phyloP scores from a whole-genome alignment of 768 basidiomycete species.

The Imleria badia region DNA sequence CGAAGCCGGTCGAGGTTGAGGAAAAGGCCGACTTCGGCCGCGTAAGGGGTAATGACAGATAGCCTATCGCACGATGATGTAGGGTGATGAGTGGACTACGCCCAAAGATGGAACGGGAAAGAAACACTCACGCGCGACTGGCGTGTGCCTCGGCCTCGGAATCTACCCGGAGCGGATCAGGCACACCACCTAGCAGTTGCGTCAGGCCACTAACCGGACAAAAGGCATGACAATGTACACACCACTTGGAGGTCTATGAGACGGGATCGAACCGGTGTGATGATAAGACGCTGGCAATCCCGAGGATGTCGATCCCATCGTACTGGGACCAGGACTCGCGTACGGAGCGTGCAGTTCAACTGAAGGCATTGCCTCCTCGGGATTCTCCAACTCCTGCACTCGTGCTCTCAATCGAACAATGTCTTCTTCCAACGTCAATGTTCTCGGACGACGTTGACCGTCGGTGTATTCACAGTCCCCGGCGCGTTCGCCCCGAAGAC shows the following conservation, averaged over 20 bases:
- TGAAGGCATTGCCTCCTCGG: constrained; percentile 44
- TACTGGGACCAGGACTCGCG: background rate
- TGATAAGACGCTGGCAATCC: background rate
- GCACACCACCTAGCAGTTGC: background rate
- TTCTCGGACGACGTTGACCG: constrained; percentile 57
- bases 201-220: background rate
- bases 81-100: background rate
- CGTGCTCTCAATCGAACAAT: constrained; percentile 55
- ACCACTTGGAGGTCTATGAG: background rate
- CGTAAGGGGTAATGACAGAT: constrained; percentile 50
- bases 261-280: background rate
- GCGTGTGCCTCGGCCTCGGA: background rate
- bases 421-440: constrained; percentile 59
- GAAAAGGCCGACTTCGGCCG: constrained; percentile 65
- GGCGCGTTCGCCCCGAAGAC: constrained; percentile 53
- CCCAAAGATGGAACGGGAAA: background rate
- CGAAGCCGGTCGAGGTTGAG: constrained; percentile 51
- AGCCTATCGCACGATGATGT: constrained; percentile 14
- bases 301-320: background rate
- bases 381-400: constrained; percentile 56
- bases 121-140: constrained; percentile 11
- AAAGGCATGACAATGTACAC: background rate
- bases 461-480: constrained; percentile 76
- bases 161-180: background rate
- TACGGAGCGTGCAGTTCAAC: constrained; percentile 56